These are phyloP conservation scores for Arabidopsis thaliana DNA, from an alignment of 345 rosid species.

Conservation along the genomic window DNA sequence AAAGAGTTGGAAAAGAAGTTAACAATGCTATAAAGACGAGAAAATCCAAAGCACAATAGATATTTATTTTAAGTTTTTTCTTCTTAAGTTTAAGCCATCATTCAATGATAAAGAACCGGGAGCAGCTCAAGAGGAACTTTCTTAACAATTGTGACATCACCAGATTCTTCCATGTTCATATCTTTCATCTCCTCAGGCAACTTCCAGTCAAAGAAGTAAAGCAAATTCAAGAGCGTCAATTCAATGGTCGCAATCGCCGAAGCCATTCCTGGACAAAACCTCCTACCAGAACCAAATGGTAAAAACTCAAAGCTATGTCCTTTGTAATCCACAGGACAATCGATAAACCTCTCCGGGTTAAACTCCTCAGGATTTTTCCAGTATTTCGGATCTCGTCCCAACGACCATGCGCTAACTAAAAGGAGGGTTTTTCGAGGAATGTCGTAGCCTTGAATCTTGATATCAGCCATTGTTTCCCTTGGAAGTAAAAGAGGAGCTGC, in stretches of 20 bases:
- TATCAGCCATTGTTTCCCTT: slow-evolving; percentile 53
- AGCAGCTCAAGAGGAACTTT: slow-evolving; percentile 35
- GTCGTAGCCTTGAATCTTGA: slow-evolving; percentile 34
- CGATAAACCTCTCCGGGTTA: neutral
- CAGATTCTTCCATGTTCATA: slow-evolving; percentile 31
- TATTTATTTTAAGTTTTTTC: too few relatives aligned
- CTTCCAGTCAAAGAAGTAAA: neutral
- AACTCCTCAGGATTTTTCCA: slow-evolving; percentile 24
- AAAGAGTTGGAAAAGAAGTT: too few relatives aligned
- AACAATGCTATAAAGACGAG: too few relatives aligned
- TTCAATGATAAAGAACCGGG: slow-evolving; percentile 15
- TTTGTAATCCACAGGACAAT: neutral
- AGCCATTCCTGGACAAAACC: slow-evolving; percentile 3
- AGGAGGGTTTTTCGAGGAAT: slow-evolving; percentile 11
- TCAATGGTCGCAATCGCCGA: neutral
- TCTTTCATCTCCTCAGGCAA: slow-evolving; percentile 2
- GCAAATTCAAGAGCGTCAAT: neutral
- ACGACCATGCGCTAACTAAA: slow-evolving; percentile 5
- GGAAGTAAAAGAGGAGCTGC: slow-evolving; percentile 56
- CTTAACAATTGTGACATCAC: slow-evolving; percentile 11
- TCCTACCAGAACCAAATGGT: neutral
- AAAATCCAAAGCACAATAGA: too few relatives aligned
- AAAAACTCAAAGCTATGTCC: neutral
- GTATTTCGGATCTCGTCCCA: neutral
- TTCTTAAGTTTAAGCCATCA: neutral